A percentile compares a stretch with the other conserved stretches of the same genome.
These are phyloP conservation scores for Rhizopogon vulgaris DNA, from an alignment of 768 basidiomycete species.

Conservation along the genomic window DNA sequence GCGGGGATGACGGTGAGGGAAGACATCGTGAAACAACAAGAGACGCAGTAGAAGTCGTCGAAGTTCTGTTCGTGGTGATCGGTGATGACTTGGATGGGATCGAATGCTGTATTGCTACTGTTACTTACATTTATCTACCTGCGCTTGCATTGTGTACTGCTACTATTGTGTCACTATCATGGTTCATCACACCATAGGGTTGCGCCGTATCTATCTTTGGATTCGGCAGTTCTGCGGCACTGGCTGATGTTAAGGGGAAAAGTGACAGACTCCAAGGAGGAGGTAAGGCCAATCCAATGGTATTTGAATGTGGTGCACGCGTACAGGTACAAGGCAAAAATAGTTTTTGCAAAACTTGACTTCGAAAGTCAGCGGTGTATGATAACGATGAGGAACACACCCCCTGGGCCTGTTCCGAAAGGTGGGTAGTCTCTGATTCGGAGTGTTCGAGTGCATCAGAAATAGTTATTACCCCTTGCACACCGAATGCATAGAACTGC, in stretches of 20 bases:
- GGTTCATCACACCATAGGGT: neutral
- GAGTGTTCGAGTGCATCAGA: too few species aligned
- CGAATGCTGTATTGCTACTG: neutral
- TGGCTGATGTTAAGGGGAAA: too few species aligned
- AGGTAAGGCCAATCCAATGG: neutral
- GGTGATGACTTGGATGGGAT: neutral
- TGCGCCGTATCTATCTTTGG: neutral
- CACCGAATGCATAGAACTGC: too few species aligned
- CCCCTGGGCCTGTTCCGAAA: too few species aligned
- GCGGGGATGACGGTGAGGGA: constrained; percentile 37
- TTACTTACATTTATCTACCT: neutral
- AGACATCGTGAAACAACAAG: constrained; percentile 1
- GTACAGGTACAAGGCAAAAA: neutral
- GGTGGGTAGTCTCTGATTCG: too few species aligned
- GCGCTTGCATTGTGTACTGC: neutral
- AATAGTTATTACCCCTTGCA: too few species aligned
- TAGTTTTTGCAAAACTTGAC: too few species aligned
- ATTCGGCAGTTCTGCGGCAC: too few species aligned
- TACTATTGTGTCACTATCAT: neutral
- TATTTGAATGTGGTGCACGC: too few species aligned
- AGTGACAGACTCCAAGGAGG: neutral
- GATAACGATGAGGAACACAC: too few species aligned
- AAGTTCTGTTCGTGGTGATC: neutral
- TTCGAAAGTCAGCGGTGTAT: too few species aligned
- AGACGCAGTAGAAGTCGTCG: neutral